Evolutionary conservation across 306 rosid genomes (phyloP).

Genomic region (Malus asiatica): DNA sequence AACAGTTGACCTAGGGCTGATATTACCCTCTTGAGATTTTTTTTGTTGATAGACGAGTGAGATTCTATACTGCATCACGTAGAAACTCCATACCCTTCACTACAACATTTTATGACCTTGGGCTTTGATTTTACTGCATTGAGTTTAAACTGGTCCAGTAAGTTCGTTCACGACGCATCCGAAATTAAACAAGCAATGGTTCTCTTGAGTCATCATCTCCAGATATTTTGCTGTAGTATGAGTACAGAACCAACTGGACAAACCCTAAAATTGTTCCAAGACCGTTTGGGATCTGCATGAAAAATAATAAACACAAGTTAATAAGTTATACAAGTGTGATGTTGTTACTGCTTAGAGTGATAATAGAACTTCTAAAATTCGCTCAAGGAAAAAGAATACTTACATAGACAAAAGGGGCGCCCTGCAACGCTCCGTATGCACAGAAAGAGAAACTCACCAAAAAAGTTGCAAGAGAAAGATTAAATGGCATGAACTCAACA

Average conservation of each 20-base stretch:
- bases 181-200: background rate
- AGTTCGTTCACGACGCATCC: too few relatives aligned
- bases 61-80: too few relatives aligned
- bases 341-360: background rate
- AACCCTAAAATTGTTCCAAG: constrained; percentile 28
- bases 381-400: constrained; percentile 5
- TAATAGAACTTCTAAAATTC: background rate
- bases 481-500: constrained; percentile 37
- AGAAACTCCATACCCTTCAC: too few relatives aligned
- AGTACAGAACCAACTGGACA: constrained; percentile 26
- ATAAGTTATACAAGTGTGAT: background rate
- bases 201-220: constrained; percentile 1
- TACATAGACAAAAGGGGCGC: constrained; percentile 35
- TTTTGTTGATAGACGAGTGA: too few relatives aligned
- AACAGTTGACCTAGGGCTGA: too few relatives aligned
- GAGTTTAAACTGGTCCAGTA: too few relatives aligned
- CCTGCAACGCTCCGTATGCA: constrained; percentile 26
- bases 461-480: constrained; percentile 39
- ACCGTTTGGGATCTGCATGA: constrained; percentile 29
- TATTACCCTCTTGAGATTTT: too few relatives aligned
- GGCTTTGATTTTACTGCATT: too few relatives aligned
- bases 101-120: too few relatives aligned
- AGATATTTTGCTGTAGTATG: background rate
- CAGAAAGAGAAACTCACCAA: constrained; percentile 38
- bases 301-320: background rate